Evolutionary conservation across 352 stramenopile genomes (phyloP), one percentile per base, ranked within the genome.

Genomic region (Globisporangium echinulatum): DNA sequence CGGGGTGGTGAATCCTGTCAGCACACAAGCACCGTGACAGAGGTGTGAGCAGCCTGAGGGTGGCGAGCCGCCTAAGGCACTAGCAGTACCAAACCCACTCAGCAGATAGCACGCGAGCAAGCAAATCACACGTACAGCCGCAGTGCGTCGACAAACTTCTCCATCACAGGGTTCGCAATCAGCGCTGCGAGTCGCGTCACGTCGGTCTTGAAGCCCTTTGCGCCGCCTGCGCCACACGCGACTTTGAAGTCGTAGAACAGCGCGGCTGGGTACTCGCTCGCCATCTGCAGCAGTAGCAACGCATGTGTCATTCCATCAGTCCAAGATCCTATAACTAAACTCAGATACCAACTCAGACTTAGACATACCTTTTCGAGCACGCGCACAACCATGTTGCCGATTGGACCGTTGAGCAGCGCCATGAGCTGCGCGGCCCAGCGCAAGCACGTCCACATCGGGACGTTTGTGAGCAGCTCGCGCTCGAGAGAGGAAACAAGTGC

Each of bases 161-260:
- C 81, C 79, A 91, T 89, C 9, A 86, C 67, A 4, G 79, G 59
- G 57, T 92, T 88, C n/a, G 77, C 59, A 6, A 92, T 33, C 9
- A 89, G 51, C 42, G 69, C 65, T 17, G 72, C 40, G 15, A 94
- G 59, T 15, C 77, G 69, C 58, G 65, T 69, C 9, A 92, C 59
- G 47, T 90, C 72, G 0, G 75, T 58, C 55, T 82, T 81, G 14
- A 74, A 75, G 15, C 56, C 39, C 8, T 62, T 69, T 9, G 66
- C 50, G 3, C 72, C 71, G 17, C 69, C 72, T 19, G 57, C 68
- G 44, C 69, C 67, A 46, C 70, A 87, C 0, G 82, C 87, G 38
- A 92, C 69, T 58, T 82, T 85, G 61, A 90, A 94, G 49, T 94
- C 85, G 58, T 92, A 94, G 51, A 91, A 94, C 6, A 94, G 65